Percentiles rank a stretch among this genome's conserved stretches.
Conservation (phyloP, 306 rosid genomes). For the Adenanthera pavonina region DNA sequence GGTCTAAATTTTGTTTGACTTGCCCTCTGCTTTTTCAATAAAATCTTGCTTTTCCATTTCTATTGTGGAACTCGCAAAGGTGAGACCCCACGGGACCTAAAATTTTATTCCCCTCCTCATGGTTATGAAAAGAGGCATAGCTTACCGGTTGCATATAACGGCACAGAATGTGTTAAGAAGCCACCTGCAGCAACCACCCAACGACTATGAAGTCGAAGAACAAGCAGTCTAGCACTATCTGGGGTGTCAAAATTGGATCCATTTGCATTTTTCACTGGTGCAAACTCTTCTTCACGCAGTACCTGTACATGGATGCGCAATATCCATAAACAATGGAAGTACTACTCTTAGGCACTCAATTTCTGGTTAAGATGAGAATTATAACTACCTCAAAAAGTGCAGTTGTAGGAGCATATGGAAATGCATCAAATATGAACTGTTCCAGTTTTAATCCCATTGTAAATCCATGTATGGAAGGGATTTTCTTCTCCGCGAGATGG, state of each 20-base stretch:
- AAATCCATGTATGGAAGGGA: constrained; percentile 84
- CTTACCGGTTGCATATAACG: constrained; percentile 89
- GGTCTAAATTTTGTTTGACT: not conserved
- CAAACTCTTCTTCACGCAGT: constrained; percentile 93
- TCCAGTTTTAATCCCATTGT: constrained; percentile 84
- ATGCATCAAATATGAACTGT: constrained; percentile 96
- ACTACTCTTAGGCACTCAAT: constrained; percentile 25
- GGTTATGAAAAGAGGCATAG: constrained; percentile 7
- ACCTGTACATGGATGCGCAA: constrained; percentile 56
- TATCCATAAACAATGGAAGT: constrained; percentile 3
- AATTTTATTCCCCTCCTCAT: constrained; percentile 6
- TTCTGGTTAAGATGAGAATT: constrained; percentile 13
- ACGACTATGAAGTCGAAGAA: constrained; percentile 95
- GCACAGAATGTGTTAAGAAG: constrained; percentile 97
- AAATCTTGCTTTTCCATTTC: constrained; percentile 4
- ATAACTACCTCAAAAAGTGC: constrained; percentile 91
- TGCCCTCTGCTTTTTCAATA: not conserved
- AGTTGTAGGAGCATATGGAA: constrained; percentile 96
- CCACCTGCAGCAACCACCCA: constrained; percentile 99
- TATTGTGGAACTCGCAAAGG: not conserved
- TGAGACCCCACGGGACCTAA: not conserved
- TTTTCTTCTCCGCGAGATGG: constrained; percentile 97
- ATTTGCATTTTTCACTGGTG: constrained; percentile 93
- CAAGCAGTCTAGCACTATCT: constrained; percentile 91
- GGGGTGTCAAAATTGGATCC: constrained; percentile 95